Evolutionary conservation across 2,329 filamentous ascomycete genomes (phyloP), one percentile per base, ranked within the genome.

Genomic region (Epichloe sylvatica): DNA sequence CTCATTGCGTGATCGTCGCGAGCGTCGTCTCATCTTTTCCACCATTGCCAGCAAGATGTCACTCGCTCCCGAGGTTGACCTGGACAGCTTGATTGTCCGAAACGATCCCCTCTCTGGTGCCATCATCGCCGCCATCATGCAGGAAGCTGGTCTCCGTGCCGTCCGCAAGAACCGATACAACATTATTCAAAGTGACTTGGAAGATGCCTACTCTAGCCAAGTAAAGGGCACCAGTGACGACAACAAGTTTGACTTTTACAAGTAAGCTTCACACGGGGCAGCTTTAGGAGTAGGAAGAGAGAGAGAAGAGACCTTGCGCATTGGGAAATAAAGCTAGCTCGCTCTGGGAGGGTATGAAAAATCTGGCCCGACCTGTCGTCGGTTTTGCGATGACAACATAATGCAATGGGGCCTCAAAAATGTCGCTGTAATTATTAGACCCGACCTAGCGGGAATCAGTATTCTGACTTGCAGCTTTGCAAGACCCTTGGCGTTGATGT

Each of bases 1-100:
- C n/a, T 89, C 80, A 53, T 78, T 98, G 55, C 81, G 90, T 56
- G 92, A 98, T 65, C 84, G 92, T 59, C 84, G 92, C 62, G 92
- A 98, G 75, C 83, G 92, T 59, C 85, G 92, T 47, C 78, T 98
- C 62, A 98, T 98, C 68, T 98, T 98, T 76, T 81, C 79, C 51
- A 98, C 92, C n/a, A 95, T 98, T 62, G 91, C 92, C 13, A 74
- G 81, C 60, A 96, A 94, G 76, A 98, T 98, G 92, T 95, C 88
- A 57, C 73, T 98, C 59, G 90, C 89, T 12, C 92, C 92, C 44
- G 92, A 98, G 67, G 92, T 96, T 49, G 92, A 98, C 65, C 75
- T 98, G 54, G 92, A 98, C 70, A 92, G 86, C 57, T 73, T 98
- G 62, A 98, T 98, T 62, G 89, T 96, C 57, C 82, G 92, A 61